A percentile compares a stretch with the other conserved stretches of the same genome.
phyloP scores from a whole-genome alignment of 768 basidiomycete species.

The Lentinula sp. region DNA sequence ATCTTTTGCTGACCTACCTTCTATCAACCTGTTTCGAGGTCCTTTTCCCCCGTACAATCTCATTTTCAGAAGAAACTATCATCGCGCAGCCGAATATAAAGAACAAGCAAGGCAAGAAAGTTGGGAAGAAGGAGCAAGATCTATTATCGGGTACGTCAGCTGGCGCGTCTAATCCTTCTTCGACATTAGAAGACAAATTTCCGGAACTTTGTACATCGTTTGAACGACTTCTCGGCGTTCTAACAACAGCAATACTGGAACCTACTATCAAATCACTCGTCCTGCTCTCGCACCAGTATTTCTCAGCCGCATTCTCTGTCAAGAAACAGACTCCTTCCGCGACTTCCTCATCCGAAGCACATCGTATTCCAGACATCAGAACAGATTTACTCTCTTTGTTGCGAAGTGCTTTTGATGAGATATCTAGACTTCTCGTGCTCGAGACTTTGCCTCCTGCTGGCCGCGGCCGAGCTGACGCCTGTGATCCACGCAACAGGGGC shows the following conservation, averaged over 20 bases:
- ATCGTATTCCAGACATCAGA: not conserved
- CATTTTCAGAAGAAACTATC: not conserved
- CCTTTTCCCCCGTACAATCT: not conserved
- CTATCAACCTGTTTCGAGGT: not conserved
- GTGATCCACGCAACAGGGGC: not conserved
- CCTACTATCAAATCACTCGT: not conserved
- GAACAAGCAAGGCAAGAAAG: not conserved
- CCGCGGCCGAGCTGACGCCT: too few species aligned
- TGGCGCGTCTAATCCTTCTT: not conserved
- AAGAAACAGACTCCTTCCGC: not conserved
- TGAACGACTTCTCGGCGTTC: not conserved
- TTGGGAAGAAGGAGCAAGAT: not conserved
- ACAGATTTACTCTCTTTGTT: constrained; percentile 3
- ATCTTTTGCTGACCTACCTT: not conserved
- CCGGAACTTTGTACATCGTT: not conserved
- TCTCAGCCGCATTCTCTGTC: not conserved
- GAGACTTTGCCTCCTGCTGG: not conserved
- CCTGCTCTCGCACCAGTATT: not conserved
- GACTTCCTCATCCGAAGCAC: not conserved
- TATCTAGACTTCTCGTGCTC: not conserved
- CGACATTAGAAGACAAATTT: not conserved
- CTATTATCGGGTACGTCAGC: not conserved
- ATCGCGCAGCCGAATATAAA: not conserved
- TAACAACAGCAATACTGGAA: not conserved
- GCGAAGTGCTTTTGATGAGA: not conserved